Conservation (phyloP, 169 alveolate genomes). For the Eimeria tenella region DNA sequence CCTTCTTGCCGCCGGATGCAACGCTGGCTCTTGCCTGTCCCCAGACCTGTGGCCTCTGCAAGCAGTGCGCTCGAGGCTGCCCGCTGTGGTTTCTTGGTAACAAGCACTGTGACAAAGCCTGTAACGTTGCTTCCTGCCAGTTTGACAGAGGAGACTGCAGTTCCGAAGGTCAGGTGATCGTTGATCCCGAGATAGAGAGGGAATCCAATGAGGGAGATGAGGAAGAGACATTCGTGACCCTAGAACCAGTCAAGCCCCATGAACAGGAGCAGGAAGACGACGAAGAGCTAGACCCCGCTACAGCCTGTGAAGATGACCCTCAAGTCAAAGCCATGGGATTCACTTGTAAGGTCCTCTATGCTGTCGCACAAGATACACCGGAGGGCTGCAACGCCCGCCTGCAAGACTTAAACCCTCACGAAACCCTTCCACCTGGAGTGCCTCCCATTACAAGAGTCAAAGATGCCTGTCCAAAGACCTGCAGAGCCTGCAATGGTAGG, state of each 20-base stretch:
- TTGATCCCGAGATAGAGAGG: constrained; percentile 42
- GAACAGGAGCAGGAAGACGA: constrained; percentile 2
- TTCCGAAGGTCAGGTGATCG: not conserved
- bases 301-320: constrained; percentile 83
- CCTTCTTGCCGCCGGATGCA: constrained; percentile 79
- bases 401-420: constrained; percentile 74
- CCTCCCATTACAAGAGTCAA: constrained; percentile 79
- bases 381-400: constrained; percentile 81
- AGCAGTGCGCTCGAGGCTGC: constrained; percentile 84
- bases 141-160: constrained; percentile 85
- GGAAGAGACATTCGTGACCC: not conserved
- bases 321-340: constrained; percentile 83
- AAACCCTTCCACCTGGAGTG: constrained; percentile 81
- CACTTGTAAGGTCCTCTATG: constrained; percentile 79
- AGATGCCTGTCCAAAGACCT: constrained; percentile 83
- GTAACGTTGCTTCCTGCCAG: constrained; percentile 83
- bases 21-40: constrained; percentile 85
- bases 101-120: constrained; percentile 81
- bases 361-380: constrained; percentile 72
- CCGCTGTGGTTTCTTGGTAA: constrained; percentile 84
- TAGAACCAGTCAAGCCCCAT: not conserved
- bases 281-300: constrained; percentile 50
- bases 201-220: constrained; percentile 45
- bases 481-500: constrained; percentile 81
- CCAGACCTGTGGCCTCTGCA: constrained; percentile 84